Base-by-base conservation (phyloP, 2,329 filamentous ascomycete species). In the Coccinonectria pachysandricola region DNA sequence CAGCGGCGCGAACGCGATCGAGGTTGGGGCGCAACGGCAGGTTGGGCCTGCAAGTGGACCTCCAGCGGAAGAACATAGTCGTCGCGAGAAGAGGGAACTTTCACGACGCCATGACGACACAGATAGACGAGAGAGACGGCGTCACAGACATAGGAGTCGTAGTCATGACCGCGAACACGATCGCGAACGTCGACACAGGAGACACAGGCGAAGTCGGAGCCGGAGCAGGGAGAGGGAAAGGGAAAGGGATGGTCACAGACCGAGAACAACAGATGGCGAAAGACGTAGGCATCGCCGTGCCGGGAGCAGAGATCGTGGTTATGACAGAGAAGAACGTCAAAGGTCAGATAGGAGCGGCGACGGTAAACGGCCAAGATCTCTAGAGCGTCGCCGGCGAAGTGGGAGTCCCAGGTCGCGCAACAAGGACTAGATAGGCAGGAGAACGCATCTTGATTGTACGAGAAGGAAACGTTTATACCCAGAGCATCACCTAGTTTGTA, bases 1-100 rank as follows among this genome's bases (percentile, higher is more conserved):
- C 1, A 70, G 68, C 2, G 71, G 67, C 4, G 67, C 69, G 3
- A 92, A 91, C 50, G 71, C 81, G 1, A 54, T 93, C 8, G 78
- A 75, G 20, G 68, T 79, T 15, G 68, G 60, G 4, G 43, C 40
- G 2, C 52, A 53, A 27, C 53, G 59, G 31, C 43, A 54, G 6
- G 39, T 57, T 8, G 53, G 48, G 0, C 46, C 52, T 1, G 42
- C 41, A 22, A 31, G 38, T 28, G 19, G 39, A 8, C 30, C 46
- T 37, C 45, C 40, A 3, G 26, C 30, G 21, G 42, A 31, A 16
- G 40, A 36, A 41, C 48, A 39, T 29, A 36, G 26, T 35, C 36
- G 37, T 20, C 46, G 53, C 8, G 26, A 38, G 26, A 43, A 40
- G 23, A 38, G 39, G 18, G 49, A 56, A 5, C 42, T 42, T 18